Evolutionary conservation across 352 stramenopile species (phyloP).

Genomic region (Albugo laibachii): DNA sequence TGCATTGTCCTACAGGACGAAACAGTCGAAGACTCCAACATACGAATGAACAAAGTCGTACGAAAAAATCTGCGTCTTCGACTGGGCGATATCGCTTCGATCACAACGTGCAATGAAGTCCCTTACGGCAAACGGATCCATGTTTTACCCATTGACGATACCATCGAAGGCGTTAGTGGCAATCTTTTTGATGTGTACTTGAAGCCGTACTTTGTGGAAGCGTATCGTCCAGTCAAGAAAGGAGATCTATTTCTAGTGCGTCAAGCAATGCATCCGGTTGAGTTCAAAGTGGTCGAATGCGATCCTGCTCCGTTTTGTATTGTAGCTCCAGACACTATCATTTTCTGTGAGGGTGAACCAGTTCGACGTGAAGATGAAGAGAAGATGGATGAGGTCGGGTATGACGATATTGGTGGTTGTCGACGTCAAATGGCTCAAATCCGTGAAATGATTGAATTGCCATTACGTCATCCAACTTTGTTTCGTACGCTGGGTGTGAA

Average conservation of each 20-base stretch:
- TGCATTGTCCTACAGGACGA: slow-evolving; percentile 97
- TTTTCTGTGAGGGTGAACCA: slow-evolving; percentile 98
- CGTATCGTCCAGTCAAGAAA: slow-evolving; percentile 98
- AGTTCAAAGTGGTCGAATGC: slow-evolving; percentile 99
- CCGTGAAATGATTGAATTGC: slow-evolving; percentile 99
- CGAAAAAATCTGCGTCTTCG: slow-evolving; percentile 97
- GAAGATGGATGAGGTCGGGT: slow-evolving; percentile 96
- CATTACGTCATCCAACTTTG: slow-evolving; percentile 91
- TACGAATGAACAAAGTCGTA: slow-evolving; percentile 99
- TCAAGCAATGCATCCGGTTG: slow-evolving; percentile 97
- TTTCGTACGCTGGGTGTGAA: slow-evolving; percentile 99
- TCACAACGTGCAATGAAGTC: slow-evolving; percentile 92
- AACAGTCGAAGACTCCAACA: slow-evolving; percentile 91
- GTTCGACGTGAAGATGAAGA: slow-evolving; percentile 98
- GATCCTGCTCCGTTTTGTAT: slow-evolving; percentile 97
- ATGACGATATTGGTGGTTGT: slow-evolving; percentile 98
- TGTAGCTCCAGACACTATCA: slow-evolving; percentile 97
- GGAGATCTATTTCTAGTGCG: slow-evolving; percentile 97
- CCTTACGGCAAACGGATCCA: slow-evolving; percentile 98
- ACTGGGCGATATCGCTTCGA: slow-evolving; percentile 94
- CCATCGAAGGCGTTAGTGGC: slow-evolving; percentile 98
- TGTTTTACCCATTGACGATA: slow-evolving; percentile 97
- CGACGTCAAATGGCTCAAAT: slow-evolving; percentile 98
- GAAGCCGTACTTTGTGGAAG: slow-evolving; percentile 99
- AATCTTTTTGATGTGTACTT: slow-evolving; percentile 99